Base-by-base conservation (phyloP, 2,329 filamentous ascomycete genomes). In the Cytospora chrysosperma region DNA sequence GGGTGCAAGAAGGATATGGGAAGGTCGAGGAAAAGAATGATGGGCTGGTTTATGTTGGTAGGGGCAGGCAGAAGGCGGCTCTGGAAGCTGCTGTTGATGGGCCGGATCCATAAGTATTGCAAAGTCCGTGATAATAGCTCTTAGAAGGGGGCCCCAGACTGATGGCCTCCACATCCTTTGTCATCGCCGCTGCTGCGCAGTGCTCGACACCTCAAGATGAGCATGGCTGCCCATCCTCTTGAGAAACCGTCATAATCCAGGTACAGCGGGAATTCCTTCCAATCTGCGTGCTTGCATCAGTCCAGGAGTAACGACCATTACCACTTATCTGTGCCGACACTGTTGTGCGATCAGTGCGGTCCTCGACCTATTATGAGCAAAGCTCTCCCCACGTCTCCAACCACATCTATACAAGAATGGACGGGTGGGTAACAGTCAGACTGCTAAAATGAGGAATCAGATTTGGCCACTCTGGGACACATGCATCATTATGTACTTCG, bases 1-100 rank as follows among this genome's bases (percentile, higher is more conserved):
- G 64, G 64, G 64, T 51, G n/a, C 17, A 28, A 2, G 28, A 53
- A 21, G 61, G 61, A 6, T 24, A 61, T 30, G 64, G 64, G 24
- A 57, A 50, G 37, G 34, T 65, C 15, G 56, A 56, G 24, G 61
- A 65, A 30, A 59, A 30, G 30, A 57, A 19, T 15, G 56, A 50
- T 4, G 64, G 64, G 10, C 30, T 61, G 37, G 21, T 65, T 3
- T 65, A 65, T 19, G 40, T 43, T 24, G 61, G 63, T 47, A 32
- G 26, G 30, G 54, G 61, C 28, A 58, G 27, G 19, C 40, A 30
- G 9, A 9, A 56, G 21, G 43, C 15, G 24, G 21, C 43, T 30
- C 28, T 59, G 21, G 56, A n/a, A 1, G 13, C n/a, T 43, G n/a
- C 8, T 47, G 43, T 43, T 47, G 43, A 21, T 7, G 17, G 1